phyloP scores from a whole-genome alignment of 1,139 yeast genomes.

The Diutina siamensis region DNA sequence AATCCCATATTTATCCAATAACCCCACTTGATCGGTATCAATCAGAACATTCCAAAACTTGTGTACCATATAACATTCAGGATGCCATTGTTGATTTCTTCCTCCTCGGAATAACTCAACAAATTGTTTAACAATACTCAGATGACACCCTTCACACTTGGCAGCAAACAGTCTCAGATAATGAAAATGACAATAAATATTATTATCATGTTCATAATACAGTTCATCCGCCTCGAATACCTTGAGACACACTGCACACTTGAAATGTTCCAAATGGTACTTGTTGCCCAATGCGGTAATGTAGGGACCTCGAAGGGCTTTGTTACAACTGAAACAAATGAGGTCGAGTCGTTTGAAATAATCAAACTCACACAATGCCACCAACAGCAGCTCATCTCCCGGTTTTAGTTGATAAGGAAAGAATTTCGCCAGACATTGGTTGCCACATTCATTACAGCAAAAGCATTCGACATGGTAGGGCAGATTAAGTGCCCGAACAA shows the following conservation, averaged over 20 bases:
- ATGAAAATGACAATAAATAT: slow-evolving; percentile 84
- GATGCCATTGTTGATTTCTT: slow-evolving; percentile 96
- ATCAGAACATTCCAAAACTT: slow-evolving; percentile 91
- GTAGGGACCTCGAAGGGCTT: slow-evolving; percentile 84
- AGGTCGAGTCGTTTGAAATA: slow-evolving; percentile 77
- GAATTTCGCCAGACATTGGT: slow-evolving; percentile 62
- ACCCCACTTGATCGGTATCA: slow-evolving; percentile 51
- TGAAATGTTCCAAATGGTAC: slow-evolving; percentile 92
- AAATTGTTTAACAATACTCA: slow-evolving; percentile 86
- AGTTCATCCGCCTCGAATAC: slow-evolving; percentile 90
- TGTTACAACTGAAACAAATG: slow-evolving; percentile 74
- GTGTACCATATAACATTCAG: slow-evolving; percentile 96
- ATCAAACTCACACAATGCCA: slow-evolving; percentile 87
- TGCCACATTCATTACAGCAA: slow-evolving; percentile 71
- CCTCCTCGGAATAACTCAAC: slow-evolving; percentile 91
- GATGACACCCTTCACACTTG: slow-evolving; percentile 87
- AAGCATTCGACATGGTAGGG: slow-evolving; percentile 85
- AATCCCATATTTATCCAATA: not conserved
- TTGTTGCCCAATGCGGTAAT: slow-evolving; percentile 88
- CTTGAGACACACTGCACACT: slow-evolving; percentile 77
- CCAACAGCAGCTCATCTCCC: slow-evolving; percentile 31
- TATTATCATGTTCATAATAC: slow-evolving; percentile 77
- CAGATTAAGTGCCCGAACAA: slow-evolving; percentile 71
- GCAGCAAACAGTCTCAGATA: slow-evolving; percentile 78
- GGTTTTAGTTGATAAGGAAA: slow-evolving; percentile 39